phyloP scores from a whole-genome alignment of 306 rosid species.

The Cucurbita ficifolia region DNA sequence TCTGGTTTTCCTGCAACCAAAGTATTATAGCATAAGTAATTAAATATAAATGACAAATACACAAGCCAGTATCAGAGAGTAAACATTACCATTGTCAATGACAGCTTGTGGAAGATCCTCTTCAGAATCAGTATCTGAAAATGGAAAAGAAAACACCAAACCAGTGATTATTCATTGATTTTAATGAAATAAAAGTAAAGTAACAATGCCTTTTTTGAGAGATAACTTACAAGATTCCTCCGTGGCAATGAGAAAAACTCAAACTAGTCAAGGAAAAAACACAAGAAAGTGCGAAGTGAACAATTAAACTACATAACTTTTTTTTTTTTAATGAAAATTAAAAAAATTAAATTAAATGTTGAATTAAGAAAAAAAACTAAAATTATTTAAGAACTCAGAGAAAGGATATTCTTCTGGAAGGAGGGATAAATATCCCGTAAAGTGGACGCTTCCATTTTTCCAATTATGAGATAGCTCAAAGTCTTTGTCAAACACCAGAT shows the following conservation, averaged over 20 bases:
- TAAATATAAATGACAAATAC: neutral
- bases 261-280: constrained; percentile 29
- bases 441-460: constrained; percentile 55
- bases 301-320: constrained; percentile 4
- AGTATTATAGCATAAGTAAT: neutral
- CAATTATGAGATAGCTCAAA: constrained; percentile 59
- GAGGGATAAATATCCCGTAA: constrained; percentile 27
- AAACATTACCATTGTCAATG: constrained; percentile 23
- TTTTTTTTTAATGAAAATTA: neutral
- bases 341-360: too few relatives aligned
- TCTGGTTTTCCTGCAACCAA: constrained; percentile 14
- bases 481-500: constrained; percentile 40
- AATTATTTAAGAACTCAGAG: neutral
- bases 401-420: constrained; percentile 32
- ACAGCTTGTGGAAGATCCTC: constrained; percentile 11
- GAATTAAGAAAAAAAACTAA: too few relatives aligned
- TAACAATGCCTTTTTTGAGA: neutral
- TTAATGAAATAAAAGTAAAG: neutral
- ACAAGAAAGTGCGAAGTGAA: neutral
- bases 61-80: neutral
- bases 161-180: neutral
- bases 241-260: neutral
- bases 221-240: neutral
- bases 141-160: neutral
- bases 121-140: constrained; percentile 30